These are phyloP conservation scores for Heritiera littoralis DNA, from an alignment of 345 rosid species.

Conservation along the genomic window DNA sequence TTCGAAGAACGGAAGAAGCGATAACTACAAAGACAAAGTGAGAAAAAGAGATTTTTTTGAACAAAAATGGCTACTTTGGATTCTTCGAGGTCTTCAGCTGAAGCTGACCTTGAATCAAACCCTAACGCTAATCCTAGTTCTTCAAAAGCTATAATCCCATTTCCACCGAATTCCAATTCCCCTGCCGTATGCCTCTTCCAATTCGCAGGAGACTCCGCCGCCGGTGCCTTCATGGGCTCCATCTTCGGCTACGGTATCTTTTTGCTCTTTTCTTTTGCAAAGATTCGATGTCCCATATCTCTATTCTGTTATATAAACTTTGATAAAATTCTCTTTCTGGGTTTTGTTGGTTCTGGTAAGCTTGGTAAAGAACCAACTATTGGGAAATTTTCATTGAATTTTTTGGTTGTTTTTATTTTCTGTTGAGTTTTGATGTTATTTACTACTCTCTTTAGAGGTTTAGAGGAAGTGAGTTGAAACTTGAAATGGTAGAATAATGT, in stretches of 20 bases:
- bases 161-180: constrained; percentile 30
- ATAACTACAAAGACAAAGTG: too few species aligned
- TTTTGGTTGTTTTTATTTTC: neutral
- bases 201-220: constrained; percentile 73
- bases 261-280: neutral
- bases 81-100: constrained; percentile 42
- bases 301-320: neutral
- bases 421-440: neutral
- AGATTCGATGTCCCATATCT: neutral
- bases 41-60: neutral
- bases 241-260: constrained; percentile 73
- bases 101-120: constrained; percentile 24
- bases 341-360: neutral
- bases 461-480: neutral
- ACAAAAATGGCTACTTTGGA: constrained; percentile 44
- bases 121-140: constrained; percentile 30
- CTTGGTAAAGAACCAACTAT: neutral
- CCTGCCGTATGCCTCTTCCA: constrained; percentile 72
- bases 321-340: too few species aligned
- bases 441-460: neutral
- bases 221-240: constrained; percentile 91
- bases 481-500: neutral
- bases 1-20: neutral
- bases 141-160: constrained; percentile 46
- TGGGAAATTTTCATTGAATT: neutral